Evolutionary conservation across 73 alveolate species (phyloP).

Genomic region (Symbiodinium natans): DNA sequence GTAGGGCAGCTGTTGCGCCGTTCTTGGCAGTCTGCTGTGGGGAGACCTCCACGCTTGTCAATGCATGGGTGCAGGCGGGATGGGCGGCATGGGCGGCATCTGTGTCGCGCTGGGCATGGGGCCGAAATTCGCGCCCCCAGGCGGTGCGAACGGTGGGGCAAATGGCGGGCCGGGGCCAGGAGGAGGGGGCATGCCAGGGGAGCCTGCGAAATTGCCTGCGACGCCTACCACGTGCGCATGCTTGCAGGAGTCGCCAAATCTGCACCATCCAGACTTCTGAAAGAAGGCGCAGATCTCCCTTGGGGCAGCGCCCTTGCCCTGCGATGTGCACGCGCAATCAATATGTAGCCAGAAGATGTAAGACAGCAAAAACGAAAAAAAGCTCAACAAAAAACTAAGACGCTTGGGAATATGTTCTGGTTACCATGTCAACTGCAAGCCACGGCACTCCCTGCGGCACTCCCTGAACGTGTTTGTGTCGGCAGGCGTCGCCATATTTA

Average conservation of each 20-base stretch:
- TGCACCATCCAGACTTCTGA: constrained; percentile 36
- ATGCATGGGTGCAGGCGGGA: neutral
- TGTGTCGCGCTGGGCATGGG: neutral
- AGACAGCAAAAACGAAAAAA: too few species aligned
- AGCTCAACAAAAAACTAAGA: neutral
- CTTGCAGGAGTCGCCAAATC: constrained; percentile 1
- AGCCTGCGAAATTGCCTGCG: neutral
- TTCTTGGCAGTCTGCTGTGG: too few species aligned
- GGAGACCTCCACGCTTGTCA: neutral
- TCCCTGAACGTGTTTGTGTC: neutral
- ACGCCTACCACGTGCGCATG: neutral
- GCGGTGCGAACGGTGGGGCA: neutral
- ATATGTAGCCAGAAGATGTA: too few species aligned
- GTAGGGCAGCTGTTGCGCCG: too few species aligned
- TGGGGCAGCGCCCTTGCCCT: neutral
- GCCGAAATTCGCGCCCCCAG: neutral
- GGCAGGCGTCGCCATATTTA: constrained; percentile 41
- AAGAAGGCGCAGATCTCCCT: constrained; percentile 19
- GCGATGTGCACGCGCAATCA: too few species aligned
- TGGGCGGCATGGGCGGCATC: constrained; percentile 6
- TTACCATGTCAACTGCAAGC: neutral
- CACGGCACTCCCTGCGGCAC: neutral
- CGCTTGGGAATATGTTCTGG: neutral
- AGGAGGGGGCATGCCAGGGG: neutral
- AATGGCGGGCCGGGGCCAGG: neutral